Percentiles rank a stretch among this genome's conserved stretches.
These are phyloP conservation scores for Parascedosporium putredinis DNA, from an alignment of 2,329 filamentous ascomycete species.

Conservation along the genomic window DNA sequence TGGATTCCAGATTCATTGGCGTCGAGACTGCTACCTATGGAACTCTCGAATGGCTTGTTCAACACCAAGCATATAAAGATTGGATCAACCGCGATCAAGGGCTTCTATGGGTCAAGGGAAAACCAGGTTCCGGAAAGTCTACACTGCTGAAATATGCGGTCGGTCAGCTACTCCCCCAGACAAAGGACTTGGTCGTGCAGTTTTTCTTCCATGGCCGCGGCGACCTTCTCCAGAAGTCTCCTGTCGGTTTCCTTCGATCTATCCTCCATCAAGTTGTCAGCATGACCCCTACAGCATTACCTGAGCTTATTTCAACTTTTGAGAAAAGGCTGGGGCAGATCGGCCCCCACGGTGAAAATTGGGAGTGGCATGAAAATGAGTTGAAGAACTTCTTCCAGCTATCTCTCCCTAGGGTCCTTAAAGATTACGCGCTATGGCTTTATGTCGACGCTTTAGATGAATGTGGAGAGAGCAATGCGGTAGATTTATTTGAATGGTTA, in stretches of 20 bases:
- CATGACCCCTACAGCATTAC: too few species aligned
- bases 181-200: not conserved
- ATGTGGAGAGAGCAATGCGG: too few species aligned
- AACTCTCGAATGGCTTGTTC: not conserved
- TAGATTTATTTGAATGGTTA: too few species aligned
- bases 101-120: not conserved
- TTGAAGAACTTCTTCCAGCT: too few species aligned
- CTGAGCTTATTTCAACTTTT: too few species aligned
- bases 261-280: not conserved
- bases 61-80: not conserved
- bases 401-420: too few species aligned
- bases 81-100: not conserved
- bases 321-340: too few species aligned
- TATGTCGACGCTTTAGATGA: too few species aligned
- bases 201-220: not conserved
- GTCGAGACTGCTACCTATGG: not conserved
- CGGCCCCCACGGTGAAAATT: too few species aligned
- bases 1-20: not conserved
- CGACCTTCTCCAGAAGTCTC: not conserved
- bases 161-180: not conserved
- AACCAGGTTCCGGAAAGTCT: not conserved
- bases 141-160: not conserved
- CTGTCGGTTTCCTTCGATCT: not conserved
- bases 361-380: too few species aligned
- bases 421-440: too few species aligned